Evolutionary conservation across 2,329 filamentous ascomycete species (phyloP).

Genomic region (Elsinoe arachidis): DNA sequence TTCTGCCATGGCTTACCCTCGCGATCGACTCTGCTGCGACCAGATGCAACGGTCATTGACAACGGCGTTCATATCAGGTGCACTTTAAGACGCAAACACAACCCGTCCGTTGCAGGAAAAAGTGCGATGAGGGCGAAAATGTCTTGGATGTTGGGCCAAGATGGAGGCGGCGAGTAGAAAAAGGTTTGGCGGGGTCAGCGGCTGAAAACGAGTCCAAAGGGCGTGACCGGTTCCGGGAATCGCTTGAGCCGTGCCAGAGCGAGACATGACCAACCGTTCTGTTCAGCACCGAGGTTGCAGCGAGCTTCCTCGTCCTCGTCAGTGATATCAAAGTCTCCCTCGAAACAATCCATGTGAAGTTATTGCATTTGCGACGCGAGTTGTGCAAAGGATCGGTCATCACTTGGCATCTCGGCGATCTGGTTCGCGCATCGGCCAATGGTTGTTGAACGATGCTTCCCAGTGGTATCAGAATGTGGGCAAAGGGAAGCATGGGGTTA

Average conservation of each 20-base stretch:
- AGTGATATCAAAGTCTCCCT: too few species aligned
- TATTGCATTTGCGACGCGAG: neutral
- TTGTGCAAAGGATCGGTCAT: neutral
- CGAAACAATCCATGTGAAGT: neutral
- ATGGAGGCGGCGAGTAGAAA: neutral
- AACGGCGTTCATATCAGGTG: neutral
- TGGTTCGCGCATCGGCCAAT: too few species aligned
- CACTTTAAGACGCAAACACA: neutral
- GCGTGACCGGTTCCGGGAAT: neutral
- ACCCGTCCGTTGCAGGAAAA: neutral
- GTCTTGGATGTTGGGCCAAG: conserved; percentile 9
- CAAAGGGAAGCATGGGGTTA: too few species aligned
- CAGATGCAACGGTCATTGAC: neutral
- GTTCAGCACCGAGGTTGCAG: too few species aligned
- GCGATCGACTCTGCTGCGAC: conserved; percentile 4
- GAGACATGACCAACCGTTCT: neutral
- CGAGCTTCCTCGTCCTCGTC: too few species aligned
- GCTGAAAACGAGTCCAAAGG: too few species aligned
- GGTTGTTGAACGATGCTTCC: too few species aligned
- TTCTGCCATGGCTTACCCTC: neutral
- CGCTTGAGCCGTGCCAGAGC: neutral
- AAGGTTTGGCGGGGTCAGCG: neutral
- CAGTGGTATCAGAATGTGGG: too few species aligned
- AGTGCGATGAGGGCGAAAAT: neutral
- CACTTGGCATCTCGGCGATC: too few species aligned